Evolutionary conservation across 441 rosid species (phyloP).

Genomic region (Omphalea diandra): DNA sequence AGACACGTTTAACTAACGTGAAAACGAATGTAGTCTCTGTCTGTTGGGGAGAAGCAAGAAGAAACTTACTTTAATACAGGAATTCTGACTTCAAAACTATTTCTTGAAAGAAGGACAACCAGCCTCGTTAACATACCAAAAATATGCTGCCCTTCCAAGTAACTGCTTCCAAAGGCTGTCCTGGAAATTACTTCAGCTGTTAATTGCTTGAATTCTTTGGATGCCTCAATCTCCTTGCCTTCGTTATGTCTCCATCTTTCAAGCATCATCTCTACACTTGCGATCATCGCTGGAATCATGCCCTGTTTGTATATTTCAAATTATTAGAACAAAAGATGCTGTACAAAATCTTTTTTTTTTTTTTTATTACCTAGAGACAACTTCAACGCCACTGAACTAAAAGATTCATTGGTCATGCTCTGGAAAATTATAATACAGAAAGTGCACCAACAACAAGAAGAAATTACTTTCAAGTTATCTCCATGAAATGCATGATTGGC

Average conservation of each 20-base stretch:
- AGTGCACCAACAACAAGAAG: not conserved
- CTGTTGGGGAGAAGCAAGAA: too few species aligned
- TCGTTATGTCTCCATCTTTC: constrained; percentile 34
- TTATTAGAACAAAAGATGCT: not conserved
- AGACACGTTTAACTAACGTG: too few species aligned
- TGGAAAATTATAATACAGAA: too few species aligned
- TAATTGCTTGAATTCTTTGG: constrained; percentile 28
- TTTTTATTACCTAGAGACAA: too few species aligned
- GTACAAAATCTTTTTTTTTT: too few species aligned
- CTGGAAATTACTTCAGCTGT: constrained; percentile 27
- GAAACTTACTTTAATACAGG: not conserved
- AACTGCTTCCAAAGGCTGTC: constrained; percentile 35
- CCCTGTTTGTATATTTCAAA: not conserved
- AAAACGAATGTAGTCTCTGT: too few species aligned
- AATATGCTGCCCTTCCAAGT: constrained; percentile 27
- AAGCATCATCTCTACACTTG: constrained; percentile 31
- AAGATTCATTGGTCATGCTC: too few species aligned
- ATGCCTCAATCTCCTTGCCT: constrained; percentile 33
- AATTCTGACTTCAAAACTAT: not conserved
- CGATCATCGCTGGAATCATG: constrained; percentile 19
- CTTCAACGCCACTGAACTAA: too few species aligned
- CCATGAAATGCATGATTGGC: constrained; percentile 43
- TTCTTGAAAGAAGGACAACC: not conserved
- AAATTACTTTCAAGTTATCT: constrained; percentile 35
- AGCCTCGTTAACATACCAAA: constrained; percentile 25